Conservation (phyloP, 1,139 yeast species). For the Yamadazyma dushanensis region DNA sequence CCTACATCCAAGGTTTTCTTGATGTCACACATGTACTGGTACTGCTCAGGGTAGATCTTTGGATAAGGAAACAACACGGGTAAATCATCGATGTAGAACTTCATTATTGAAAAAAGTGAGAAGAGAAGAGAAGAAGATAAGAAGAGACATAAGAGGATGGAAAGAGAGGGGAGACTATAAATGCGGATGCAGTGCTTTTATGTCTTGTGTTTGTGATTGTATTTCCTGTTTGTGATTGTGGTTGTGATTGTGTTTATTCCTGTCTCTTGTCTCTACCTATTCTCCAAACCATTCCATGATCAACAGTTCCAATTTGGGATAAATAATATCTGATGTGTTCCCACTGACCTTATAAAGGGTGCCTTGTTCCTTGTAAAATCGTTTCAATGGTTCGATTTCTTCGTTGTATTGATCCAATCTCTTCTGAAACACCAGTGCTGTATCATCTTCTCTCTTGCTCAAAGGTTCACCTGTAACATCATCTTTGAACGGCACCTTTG, state of each 20-base stretch:
- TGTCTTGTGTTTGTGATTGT: too few relatives aligned
- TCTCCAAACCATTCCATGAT: constrained; percentile 30
- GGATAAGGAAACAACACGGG: constrained; percentile 98
- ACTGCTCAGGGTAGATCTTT: constrained; percentile 94
- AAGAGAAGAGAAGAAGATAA: neutral
- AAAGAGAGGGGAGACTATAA: neutral
- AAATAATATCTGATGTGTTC: constrained; percentile 79
- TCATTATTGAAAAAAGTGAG: constrained; percentile 29
- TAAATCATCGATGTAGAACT: constrained; percentile 88
- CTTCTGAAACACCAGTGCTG: constrained; percentile 62
- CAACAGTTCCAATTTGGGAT: constrained; percentile 54
- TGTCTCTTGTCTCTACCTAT: too few relatives aligned
- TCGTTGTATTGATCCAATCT: constrained; percentile 64
- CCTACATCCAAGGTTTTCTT: constrained; percentile 93
- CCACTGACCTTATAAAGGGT: constrained; percentile 65
- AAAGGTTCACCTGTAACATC: constrained; percentile 89
- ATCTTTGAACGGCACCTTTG: constrained; percentile 75
- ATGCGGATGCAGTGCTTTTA: too few relatives aligned
- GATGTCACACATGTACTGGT: constrained; percentile 95
- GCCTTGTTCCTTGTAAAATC: constrained; percentile 55
- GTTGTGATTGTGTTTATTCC: too few relatives aligned
- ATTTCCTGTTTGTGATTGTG: too few relatives aligned
- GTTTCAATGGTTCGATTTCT: constrained; percentile 63
- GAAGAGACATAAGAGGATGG: neutral
- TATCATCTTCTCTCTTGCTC: constrained; percentile 79